A percentile compares a stretch with the other conserved stretches of the same genome.
Evolutionary conservation across 78 protist genomes (phyloP).

Genomic region (Cavenderia fasciculata): DNA sequence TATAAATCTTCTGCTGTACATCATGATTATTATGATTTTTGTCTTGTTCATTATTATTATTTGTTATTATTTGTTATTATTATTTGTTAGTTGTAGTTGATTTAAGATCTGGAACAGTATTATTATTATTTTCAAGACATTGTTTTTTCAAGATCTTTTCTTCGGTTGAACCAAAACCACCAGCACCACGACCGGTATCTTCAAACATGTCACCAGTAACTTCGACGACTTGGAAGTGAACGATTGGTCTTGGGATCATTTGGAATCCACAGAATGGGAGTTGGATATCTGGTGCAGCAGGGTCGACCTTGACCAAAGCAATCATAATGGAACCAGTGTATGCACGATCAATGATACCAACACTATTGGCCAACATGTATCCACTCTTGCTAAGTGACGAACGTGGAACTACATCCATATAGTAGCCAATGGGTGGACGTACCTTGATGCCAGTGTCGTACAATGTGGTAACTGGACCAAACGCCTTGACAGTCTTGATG

Average conservation of each 20-base stretch:
- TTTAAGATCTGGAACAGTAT: too few relatives aligned
- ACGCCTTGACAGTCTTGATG: neutral
- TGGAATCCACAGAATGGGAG: conserved; percentile 28
- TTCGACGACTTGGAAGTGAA: conserved; percentile 17
- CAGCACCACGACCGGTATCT: conserved; percentile 57
- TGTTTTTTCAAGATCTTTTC: neutral
- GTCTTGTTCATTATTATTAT: too few relatives aligned
- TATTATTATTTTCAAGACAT: too few relatives aligned
- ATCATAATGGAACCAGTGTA: conserved; percentile 5
- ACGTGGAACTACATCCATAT: conserved; percentile 7
- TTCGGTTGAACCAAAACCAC: conserved; percentile 69
- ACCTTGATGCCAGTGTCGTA: conserved; percentile 21
- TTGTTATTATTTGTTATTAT: too few relatives aligned
- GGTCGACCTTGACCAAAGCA: neutral
- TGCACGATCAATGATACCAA: conserved; percentile 10
- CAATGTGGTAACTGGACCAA: neutral
- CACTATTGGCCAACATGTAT: conserved; percentile 18
- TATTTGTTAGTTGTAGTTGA: too few relatives aligned
- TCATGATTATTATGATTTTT: too few relatives aligned
- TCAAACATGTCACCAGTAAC: conserved; percentile 24
- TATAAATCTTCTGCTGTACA: too few relatives aligned
- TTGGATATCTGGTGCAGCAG: conserved; percentile 7
- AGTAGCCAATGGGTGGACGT: conserved; percentile 3
- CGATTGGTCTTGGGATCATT: conserved; percentile 1
- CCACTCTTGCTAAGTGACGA: conserved; percentile 16